A percentile compares a stretch with the other conserved stretches of the same genome.
Conservation (phyloP, 1,284 basidiomycete species). For the Paramarasmius palmivorus region DNA sequence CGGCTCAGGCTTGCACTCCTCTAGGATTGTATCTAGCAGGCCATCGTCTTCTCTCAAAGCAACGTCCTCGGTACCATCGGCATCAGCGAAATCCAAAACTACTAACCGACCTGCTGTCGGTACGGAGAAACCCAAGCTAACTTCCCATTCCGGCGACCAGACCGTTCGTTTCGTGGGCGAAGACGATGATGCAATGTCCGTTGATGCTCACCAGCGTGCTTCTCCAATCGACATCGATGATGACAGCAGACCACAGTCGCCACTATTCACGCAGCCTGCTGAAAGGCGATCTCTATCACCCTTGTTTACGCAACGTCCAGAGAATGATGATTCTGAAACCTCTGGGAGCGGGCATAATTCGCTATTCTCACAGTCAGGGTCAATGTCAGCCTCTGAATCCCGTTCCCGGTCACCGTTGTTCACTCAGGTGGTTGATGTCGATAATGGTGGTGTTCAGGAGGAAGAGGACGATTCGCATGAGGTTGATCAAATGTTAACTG, state of each 20-base stretch:
- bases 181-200: not conserved
- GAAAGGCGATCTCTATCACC: not conserved
- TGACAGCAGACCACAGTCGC: not conserved
- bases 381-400: no score
- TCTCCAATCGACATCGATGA: not conserved
- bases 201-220: not conserved
- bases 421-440: not conserved
- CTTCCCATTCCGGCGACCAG: no score
- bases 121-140: no score
- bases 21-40: not conserved
- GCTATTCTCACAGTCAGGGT: not conserved
- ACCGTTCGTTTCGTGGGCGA: not conserved
- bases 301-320: not conserved
- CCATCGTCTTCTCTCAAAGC: not conserved
- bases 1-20: not conserved
- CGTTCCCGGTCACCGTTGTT: not conserved
- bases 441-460: not conserved
- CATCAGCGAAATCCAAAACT: no score
- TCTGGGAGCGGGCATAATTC: not conserved
- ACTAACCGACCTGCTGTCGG: no score
- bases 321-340: not conserved
- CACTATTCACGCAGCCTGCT: conserved; percentile 1
- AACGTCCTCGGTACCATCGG: no score
- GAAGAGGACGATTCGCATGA: conserved; percentile 6
- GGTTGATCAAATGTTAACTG: conserved; percentile 6